Evolutionary conservation across 345 rosid species (phyloP), one percentile per base, ranked within the genome.

Genomic region (Aegle marmelos): DNA sequence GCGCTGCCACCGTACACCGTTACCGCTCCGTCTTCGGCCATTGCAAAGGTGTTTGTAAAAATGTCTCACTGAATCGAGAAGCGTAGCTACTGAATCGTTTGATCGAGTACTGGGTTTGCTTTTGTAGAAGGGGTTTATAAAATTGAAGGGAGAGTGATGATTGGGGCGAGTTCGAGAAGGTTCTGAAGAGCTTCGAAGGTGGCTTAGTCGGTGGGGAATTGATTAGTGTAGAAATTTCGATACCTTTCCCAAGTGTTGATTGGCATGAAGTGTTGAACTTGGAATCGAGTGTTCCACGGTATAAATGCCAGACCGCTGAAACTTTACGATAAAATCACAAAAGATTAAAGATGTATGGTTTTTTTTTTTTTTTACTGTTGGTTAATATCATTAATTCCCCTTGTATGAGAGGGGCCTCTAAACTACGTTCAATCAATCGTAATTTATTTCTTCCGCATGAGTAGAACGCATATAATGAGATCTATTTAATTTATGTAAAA

Each of bases 21-120:
- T 66, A 88, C 89, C 7, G 77, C 85, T 59, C 91, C 89, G 58
- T 79, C 87, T 28, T 84, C 86, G 8, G 82, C 82, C 88, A 86
- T 86, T 48, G 56, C 19, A 14, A 10, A 72, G 67, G 33, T 70
- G 28, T 10, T 61, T 69, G 83, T 16, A 16, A 62, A 57, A 73
- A 56, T 79, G 88, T 70, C 73, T 63, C 68, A 36, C 54, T 22
- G 76, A 45, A 34, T 27, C 22, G 17, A 17, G 30, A 60, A 53
- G 14, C n/a, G 50, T 11, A 62, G 33, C 1, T 0, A 54, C 37
- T 34, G 48, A 36, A 9, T 24, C 21, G 8, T 9, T 9, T 3
- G 34, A 41, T 5, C 65, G 39, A 24, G 4, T 27, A 3, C 7
- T 50, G 75, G 72, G 3, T 30, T 41, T 36, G 36, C 19, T 16